Base-by-base conservation (phyloP, 2,329 filamentous ascomycete species). In the Scolecobasidium constrictum region DNA sequence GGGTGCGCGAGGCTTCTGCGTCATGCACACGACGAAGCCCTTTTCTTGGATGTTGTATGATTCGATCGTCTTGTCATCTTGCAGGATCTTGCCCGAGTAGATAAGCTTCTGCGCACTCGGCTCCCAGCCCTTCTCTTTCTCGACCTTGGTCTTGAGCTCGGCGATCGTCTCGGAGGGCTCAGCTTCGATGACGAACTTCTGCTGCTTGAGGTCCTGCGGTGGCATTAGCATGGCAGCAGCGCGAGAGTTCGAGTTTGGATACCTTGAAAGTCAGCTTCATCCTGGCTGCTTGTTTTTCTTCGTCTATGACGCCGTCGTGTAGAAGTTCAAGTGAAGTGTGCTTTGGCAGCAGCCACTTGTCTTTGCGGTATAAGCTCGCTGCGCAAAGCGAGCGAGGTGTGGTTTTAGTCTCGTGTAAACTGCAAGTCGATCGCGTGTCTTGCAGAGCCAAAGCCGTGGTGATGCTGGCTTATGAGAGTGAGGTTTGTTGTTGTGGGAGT, bases 41-140 rank as follows among this genome's bases (percentile, higher is more conserved):
- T 96, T 98, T 75, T 96, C 92, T 67, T 98, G 90, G 50, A 98
- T 96, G 67, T 86, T 94, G 72, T 96, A 96, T 33, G 85, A 88
- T 64, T 87, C 86, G 54, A 98, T 84, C 2, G 88, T 94, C 60
- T 95, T 92, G 48, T 87, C 86, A 82, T 98, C 90, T 67, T 95
- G 90, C 51, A 98, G 72, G 55, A 98, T 96, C 72, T 98, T 98
- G 69, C 92, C 92, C 46, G 92, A 95, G 66, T 96, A 96, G 66
- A 98, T 98, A 58, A 98, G 79, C 73, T 96, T 96, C 68, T 94
- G 85, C 50, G 79, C 75, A 58, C 86, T 78, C 39, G 83, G 77
- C 48, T 94, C 88, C 86, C 90, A 96, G 64, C 87, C 86, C 68
- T 95, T 95, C 65, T 94, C 88, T 50, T 78, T 73, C 22, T 81